A percentile compares a stretch with the other conserved stretches of the same genome.
Conservation (phyloP, 208 protist genomes). For the Trypanosoma brucei region DNA sequence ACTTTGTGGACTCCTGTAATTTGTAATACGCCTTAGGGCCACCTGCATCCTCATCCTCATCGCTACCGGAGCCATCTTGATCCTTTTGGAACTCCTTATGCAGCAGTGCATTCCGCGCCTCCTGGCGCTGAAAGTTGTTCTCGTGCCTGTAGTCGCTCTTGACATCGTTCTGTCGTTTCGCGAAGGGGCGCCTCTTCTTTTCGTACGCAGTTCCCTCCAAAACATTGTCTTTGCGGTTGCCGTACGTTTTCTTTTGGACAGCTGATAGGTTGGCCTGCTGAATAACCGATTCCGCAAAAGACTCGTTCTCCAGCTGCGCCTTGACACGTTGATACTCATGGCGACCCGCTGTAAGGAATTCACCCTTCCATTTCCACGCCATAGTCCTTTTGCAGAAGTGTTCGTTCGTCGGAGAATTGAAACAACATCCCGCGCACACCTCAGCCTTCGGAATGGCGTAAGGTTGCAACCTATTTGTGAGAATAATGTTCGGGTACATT, state of each 20-base stretch:
- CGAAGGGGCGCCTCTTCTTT: slow-evolving; percentile 33
- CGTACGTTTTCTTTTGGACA: slow-evolving; percentile 89
- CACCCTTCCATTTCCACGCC: slow-evolving; percentile 98
- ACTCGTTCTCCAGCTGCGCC: slow-evolving; percentile 95
- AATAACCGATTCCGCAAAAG: slow-evolving; percentile 75
- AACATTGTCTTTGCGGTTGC: slow-evolving; percentile 88
- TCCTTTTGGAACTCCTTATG: slow-evolving; percentile 31
- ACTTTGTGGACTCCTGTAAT: slow-evolving; percentile 88
- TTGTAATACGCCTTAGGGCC: slow-evolving; percentile 79
- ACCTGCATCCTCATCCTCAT: slow-evolving; percentile 42
- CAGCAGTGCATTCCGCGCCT: slow-evolving; percentile 62
- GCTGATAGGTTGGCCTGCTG: slow-evolving; percentile 82
- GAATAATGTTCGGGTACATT: slow-evolving; percentile 99
- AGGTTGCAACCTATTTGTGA: slow-evolving; percentile 99
- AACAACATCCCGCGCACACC: slow-evolving; percentile 96
- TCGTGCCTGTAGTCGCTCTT: slow-evolving; percentile 71
- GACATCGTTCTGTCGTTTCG: slow-evolving; percentile 32
- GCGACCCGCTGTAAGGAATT: slow-evolving; percentile 94
- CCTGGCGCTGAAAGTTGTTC: slow-evolving; percentile 46
- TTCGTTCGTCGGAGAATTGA: slow-evolving; percentile 94
- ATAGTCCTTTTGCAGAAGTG: slow-evolving; percentile 95
- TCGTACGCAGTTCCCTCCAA: slow-evolving; percentile 87
- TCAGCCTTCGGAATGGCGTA: slow-evolving; percentile 94
- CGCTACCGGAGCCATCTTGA: slow-evolving; percentile 22
- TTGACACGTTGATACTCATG: slow-evolving; percentile 95